A percentile compares a stretch with the other conserved stretches of the same genome.
Conservation (phyloP, 441 rosid species). For the Isatis lusitanica region DNA sequence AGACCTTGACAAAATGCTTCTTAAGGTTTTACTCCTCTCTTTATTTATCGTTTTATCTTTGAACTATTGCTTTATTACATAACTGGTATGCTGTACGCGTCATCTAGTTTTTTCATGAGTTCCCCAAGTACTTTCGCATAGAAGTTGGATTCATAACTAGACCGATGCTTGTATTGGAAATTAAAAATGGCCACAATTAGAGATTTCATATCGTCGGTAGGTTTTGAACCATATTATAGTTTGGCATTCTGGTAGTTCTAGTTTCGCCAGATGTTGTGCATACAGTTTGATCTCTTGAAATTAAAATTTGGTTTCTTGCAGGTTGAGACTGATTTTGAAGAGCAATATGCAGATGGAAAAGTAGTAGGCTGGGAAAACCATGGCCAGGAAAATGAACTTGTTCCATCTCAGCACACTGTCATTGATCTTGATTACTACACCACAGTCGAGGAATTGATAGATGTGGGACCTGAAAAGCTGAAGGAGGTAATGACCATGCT, state of each 20-base stretch:
- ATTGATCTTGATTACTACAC: slow-evolving; percentile 92
- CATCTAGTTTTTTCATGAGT: neutral
- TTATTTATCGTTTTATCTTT: slow-evolving; percentile 8
- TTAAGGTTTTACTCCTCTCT: slow-evolving; percentile 53
- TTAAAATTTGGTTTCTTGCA: slow-evolving; percentile 36
- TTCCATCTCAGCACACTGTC: slow-evolving; percentile 42
- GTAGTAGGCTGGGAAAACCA: slow-evolving; percentile 69
- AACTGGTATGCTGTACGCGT: neutral
- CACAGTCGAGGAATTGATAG: slow-evolving; percentile 83
- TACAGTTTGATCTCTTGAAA: slow-evolving; percentile 1
- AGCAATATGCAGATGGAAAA: slow-evolving; percentile 58
- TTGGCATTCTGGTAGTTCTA: slow-evolving; percentile 13
- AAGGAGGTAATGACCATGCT: slow-evolving; percentile 61
- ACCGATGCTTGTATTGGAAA: neutral
- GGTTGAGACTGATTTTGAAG: slow-evolving; percentile 82
- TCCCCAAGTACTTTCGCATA: neutral
- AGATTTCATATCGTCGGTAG: neutral
- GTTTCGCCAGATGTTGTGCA: neutral
- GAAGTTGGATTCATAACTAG: neutral
- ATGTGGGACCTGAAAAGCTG: slow-evolving; percentile 88
- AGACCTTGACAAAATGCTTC: slow-evolving; percentile 87
- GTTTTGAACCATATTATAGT: neutral
- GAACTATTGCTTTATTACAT: neutral
- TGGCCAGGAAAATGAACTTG: slow-evolving; percentile 59
- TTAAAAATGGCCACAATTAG: neutral